These are phyloP conservation scores for Neoscytalidium dimidiatum DNA, from an alignment of 2,329 filamentous ascomycete species.

Conservation along the genomic window DNA sequence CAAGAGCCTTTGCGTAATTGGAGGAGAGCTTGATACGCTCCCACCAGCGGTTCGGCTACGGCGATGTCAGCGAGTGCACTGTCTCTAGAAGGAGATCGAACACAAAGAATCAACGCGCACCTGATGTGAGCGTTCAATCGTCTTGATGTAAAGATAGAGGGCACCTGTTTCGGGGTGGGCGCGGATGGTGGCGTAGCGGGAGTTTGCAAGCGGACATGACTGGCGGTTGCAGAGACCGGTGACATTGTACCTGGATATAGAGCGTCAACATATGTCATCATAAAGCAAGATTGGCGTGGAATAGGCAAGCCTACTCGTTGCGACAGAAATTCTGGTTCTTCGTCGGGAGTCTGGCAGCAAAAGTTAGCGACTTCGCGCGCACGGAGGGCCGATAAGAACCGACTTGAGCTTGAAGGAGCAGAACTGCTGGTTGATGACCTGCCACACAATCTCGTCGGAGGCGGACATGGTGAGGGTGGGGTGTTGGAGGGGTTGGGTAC, in stretches of 20 bases:
- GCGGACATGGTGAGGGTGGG: conserved; percentile 6
- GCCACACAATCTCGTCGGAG: conserved; percentile 96
- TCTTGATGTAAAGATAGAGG: conserved; percentile 97
- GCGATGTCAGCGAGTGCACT: neutral
- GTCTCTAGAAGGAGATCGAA: no score
- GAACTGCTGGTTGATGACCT: conserved; percentile 93
- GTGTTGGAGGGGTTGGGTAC: neutral
- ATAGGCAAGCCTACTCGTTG: conserved; percentile 68
- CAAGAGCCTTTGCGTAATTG: conserved; percentile 88
- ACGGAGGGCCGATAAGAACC: conserved; percentile 20
- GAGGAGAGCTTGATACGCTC: conserved; percentile 85
- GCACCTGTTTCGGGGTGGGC: conserved; percentile 76
- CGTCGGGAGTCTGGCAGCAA: conserved; percentile 48
- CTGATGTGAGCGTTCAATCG: conserved; percentile 78
- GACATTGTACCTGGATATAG: conserved; percentile 74
- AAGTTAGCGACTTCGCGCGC: conserved; percentile 22
- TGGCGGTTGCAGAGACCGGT: conserved; percentile 82
- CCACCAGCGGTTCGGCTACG: conserved; percentile 64
- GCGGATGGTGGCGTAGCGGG: conserved; percentile 88
- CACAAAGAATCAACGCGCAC: no score
- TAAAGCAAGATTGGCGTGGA: no score
- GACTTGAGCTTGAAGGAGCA: conserved; percentile 91
- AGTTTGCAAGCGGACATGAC: conserved; percentile 88
- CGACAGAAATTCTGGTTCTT: conserved; percentile 93
- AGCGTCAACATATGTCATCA: neutral